Percentiles rank a stretch among this genome's conserved stretches.
phyloP scores from a whole-genome alignment of 495 filamentous ascomycete species.

The Antarctomyces pellizariae region DNA sequence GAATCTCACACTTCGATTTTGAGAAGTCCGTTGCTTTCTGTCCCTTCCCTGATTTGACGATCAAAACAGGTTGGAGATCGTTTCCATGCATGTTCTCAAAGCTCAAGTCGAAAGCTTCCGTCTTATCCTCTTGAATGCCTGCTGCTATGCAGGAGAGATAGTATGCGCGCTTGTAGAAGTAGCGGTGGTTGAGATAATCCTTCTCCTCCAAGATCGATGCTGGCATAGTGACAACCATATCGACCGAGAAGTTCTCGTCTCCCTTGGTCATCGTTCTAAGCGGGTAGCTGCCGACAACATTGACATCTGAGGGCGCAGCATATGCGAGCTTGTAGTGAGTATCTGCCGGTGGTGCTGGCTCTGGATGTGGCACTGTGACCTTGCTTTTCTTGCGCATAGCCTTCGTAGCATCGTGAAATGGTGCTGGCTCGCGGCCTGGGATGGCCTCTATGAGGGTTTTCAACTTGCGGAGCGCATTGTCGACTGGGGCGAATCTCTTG shows the following conservation, averaged over 20 bases:
- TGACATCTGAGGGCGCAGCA: constrained; percentile 49
- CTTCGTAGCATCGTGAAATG: constrained; percentile 44
- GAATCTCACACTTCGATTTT: constrained; percentile 31
- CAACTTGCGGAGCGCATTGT: constrained; percentile 44
- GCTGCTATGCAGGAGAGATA: constrained; percentile 64
- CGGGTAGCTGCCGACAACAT: constrained; percentile 73
- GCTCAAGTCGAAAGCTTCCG: constrained; percentile 26
- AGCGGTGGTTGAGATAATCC: constrained; percentile 80
- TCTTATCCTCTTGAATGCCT: constrained; percentile 32
- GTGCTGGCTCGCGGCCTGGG: constrained; percentile 21
- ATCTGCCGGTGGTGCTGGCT: constrained; percentile 46
- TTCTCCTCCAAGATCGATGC: constrained; percentile 64
- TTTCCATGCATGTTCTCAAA: constrained; percentile 60
- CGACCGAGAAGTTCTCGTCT: constrained; percentile 32
- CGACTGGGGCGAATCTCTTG: constrained; percentile 35
- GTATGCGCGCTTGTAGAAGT: constrained; percentile 86
- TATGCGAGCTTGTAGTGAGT: constrained; percentile 64
- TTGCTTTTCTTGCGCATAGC: constrained; percentile 38
- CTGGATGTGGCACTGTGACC: constrained; percentile 56
- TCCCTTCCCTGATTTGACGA: constrained; percentile 17
- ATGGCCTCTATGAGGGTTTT: constrained; percentile 55
- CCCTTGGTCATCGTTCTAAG: constrained; percentile 46
- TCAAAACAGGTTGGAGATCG: constrained; percentile 46
- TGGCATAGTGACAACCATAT: constrained; percentile 76
- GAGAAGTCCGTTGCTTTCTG: constrained; percentile 5